phyloP scores from a whole-genome alignment of 495 filamentous ascomycete species.

The Evernia prunastri region DNA sequence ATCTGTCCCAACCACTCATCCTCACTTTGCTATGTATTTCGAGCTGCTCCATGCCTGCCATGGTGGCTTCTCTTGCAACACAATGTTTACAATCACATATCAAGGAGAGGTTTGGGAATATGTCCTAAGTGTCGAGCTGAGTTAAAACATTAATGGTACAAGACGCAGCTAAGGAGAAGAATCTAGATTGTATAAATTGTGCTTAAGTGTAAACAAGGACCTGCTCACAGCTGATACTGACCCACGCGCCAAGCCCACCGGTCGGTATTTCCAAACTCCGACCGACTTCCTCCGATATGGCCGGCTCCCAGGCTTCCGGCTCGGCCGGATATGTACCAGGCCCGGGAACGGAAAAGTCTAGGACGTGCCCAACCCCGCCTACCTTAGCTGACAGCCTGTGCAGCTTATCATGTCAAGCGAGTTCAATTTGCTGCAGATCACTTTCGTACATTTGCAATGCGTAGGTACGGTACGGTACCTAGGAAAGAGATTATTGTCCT shows the following conservation, averaged over 20 bases:
- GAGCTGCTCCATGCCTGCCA: conserved; percentile 94
- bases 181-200: not conserved
- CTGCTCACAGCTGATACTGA: too few relatives aligned
- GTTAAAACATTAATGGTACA: not conserved
- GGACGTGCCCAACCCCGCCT: too few relatives aligned
- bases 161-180: not conserved
- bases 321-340: too few relatives aligned
- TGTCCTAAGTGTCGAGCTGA: not conserved
- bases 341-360: too few relatives aligned
- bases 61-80: conserved; percentile 31
- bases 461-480: too few relatives aligned
- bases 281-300: not conserved
- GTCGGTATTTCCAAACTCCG: not conserved
- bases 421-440: too few relatives aligned
- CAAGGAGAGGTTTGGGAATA: not conserved
- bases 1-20: conserved; percentile 26
- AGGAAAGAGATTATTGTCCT: too few relatives aligned
- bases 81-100: not conserved
- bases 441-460: too few relatives aligned
- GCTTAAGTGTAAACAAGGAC: not conserved
- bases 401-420: too few relatives aligned
- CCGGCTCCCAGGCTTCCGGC: too few relatives aligned
- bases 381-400: too few relatives aligned
- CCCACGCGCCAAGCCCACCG: too few relatives aligned
- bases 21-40: conserved; percentile 93